Conservation (phyloP, 495 filamentous ascomycete species). For the Tuber brumale region DNA sequence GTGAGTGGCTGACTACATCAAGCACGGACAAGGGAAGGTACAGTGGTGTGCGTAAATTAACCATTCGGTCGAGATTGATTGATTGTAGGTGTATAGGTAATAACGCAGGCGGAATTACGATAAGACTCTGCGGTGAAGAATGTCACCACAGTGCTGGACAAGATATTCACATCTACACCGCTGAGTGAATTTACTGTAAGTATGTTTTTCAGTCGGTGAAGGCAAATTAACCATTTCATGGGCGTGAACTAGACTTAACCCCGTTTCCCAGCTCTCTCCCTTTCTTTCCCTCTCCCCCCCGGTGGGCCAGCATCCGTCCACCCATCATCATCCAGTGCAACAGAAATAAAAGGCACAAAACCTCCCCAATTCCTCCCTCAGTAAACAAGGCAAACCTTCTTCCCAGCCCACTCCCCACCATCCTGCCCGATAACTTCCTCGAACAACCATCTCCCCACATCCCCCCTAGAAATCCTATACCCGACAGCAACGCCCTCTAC, state of each 20-base stretch:
- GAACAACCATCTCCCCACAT: constrained; percentile 48
- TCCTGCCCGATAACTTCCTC: constrained; percentile 43
- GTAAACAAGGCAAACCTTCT: constrained; percentile 44
- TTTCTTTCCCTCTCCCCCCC: background rate
- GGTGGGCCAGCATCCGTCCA: no score
- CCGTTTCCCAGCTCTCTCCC: background rate
- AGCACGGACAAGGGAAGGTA: background rate
- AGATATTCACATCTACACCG: no score
- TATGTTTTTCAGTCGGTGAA: background rate
- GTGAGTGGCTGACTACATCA: background rate
- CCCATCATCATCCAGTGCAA: background rate
- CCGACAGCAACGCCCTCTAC: constrained; percentile 38
- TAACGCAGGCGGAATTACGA: background rate
- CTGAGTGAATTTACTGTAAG: background rate
- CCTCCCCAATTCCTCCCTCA: constrained; percentile 18
- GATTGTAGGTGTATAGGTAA: background rate
- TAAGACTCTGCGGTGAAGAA: background rate
- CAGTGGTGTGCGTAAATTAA: background rate
- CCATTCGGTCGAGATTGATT: background rate
- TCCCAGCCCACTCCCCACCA: constrained; percentile 44
- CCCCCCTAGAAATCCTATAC: constrained; percentile 44
- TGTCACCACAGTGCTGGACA: background rate
- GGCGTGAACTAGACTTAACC: background rate
- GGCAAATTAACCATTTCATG: background rate
- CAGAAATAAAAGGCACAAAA: background rate